A percentile compares a stretch with the other conserved stretches of the same genome.
Evolutionary conservation across 495 filamentous ascomycete genomes (phyloP).

Genomic region (Parachaetomium inaequale): DNA sequence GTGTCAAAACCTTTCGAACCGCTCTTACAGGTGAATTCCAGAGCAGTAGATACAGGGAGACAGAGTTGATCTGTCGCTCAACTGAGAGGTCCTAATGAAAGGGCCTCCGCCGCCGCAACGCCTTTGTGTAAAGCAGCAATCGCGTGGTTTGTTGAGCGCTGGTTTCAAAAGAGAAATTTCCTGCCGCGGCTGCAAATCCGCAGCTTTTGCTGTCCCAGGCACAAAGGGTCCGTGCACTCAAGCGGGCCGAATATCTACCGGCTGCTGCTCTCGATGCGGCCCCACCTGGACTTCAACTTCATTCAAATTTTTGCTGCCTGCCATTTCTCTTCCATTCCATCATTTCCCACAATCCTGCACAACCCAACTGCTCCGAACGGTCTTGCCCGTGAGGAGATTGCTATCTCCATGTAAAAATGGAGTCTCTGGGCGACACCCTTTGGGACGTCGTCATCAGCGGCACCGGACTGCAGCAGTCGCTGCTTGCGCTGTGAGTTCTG

Average conservation of each 20-base stretch:
- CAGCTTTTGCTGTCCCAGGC: conserved; percentile 1
- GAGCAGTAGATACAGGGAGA: conserved; percentile 97
- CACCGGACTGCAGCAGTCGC: conserved; percentile 84
- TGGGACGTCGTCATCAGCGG: conserved; percentile 94
- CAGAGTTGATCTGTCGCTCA: conserved; percentile 62
- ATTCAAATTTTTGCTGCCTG: conserved; percentile 35
- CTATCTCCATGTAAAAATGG: conserved; percentile 55
- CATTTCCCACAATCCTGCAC: conserved; percentile 17
- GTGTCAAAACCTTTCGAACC: conserved; percentile 62
- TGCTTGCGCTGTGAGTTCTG: conserved; percentile 81
- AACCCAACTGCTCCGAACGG: conserved; percentile 26
- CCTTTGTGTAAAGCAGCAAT: conserved; percentile 36
- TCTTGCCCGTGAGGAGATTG: conserved; percentile 17
- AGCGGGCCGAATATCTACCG: conserved; percentile 26
- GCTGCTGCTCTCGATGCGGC: background rate
- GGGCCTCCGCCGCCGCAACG: conserved; percentile 44
- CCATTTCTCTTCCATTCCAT: conserved; percentile 25
- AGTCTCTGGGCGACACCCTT: conserved; percentile 68
- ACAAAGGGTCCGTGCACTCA: conserved; percentile 17
- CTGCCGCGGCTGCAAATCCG: background rate
- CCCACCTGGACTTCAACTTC: conserved; percentile 26
- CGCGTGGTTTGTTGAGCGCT: conserved; percentile 49
- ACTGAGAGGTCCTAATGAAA: conserved; percentile 69
- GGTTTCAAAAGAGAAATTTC: conserved; percentile 39
- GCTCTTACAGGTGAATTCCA: conserved; percentile 77